Evolutionary conservation across 345 rosid genomes (phyloP), one percentile per base, ranked within the genome.

Genomic region (Passiflora organensis): DNA sequence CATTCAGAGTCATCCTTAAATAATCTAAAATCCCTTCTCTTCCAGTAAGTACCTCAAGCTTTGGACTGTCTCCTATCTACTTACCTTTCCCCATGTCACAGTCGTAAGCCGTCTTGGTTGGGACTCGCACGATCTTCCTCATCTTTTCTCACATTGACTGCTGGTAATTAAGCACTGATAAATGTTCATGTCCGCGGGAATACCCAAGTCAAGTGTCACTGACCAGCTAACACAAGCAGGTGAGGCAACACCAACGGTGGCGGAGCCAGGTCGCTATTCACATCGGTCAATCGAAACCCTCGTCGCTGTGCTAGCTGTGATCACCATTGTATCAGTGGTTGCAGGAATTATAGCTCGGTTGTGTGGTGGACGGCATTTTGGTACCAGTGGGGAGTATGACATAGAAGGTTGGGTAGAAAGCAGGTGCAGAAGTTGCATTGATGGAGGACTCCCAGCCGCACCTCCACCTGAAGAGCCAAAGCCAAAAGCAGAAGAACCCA

Each of bases 371-470:
- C 67, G 86, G 45, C 93, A 75, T 69, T 75, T 79, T 45, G 84
- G 77, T 22, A 76, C 74, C 34, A 72, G 72, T 25, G 86, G 95
- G 22, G 95, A 85, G 72, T 69, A 76, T 45, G 90, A 87, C 69
- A 72, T 87, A 1, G 98, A 91, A 78, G 90, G 96, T 16, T 91
- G 96, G 96, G 83, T 88, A 9, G 96, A 91, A 64, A 78, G 69
- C 17, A 84, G 68, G 65, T 88, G 98, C 53, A 74, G 86, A 56
- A 87, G 76, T 63, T 85, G 98, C 80, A 79, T 91, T 17, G 98
- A 91, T 42, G 85, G 87, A 13, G 96, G 96, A 6, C 32, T 91
- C 34, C 71, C 91, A 1, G 18, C 81, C 4, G n/a, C n/a, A n/a
- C 62, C 60, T 0, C 51, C 58, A 10, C 59, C 78, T 0, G 67